Evolutionary conservation across 139 green algal genomes (phyloP).

Genomic region (Mesostigma viride): DNA sequence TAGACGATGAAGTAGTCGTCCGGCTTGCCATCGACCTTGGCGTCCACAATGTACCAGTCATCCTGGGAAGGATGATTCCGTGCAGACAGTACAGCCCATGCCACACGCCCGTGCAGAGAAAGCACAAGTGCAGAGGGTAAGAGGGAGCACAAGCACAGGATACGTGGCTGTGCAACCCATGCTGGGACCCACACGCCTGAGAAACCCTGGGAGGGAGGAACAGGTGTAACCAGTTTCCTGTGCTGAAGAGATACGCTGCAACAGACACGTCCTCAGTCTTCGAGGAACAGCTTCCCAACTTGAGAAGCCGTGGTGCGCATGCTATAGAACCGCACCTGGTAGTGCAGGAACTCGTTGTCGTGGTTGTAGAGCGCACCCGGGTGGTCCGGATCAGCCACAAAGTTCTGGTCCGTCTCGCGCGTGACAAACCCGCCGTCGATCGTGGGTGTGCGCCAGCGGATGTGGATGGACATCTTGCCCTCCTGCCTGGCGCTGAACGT

Average conservation of each 20-base stretch:
- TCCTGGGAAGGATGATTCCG: too few relatives aligned
- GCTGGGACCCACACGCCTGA: too few relatives aligned
- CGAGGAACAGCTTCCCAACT: not conserved
- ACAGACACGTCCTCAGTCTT: not conserved
- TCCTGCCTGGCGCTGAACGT: not conserved
- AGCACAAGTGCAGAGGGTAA: too few relatives aligned
- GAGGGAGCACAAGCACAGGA: too few relatives aligned
- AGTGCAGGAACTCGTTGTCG: slow-evolving; percentile 74
- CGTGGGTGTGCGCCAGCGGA: slow-evolving; percentile 39
- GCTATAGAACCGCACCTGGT: slow-evolving; percentile 35
- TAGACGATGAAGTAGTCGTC: slow-evolving; percentile 74
- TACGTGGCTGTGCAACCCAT: too few relatives aligned
- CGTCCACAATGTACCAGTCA: slow-evolving; percentile 56
- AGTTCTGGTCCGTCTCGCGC: slow-evolving; percentile 55
- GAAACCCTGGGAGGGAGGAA: too few relatives aligned
- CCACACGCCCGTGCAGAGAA: too few relatives aligned
- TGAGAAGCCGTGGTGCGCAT: not conserved
- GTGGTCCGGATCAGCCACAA: slow-evolving; percentile 42
- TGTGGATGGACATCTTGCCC: not conserved
- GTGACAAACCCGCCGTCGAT: slow-evolving; percentile 60
- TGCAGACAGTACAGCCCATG: too few relatives aligned
- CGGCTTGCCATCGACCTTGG: slow-evolving; percentile 37
- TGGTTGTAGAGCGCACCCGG: slow-evolving; percentile 56
- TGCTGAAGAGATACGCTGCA: not conserved
- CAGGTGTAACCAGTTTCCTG: too few relatives aligned